Percentiles rank a stretch among this genome's conserved stretches.
Evolutionary conservation across 176 grass and related monocot species (phyloP).

Genomic region (Tillandsia leiboldiana): DNA sequence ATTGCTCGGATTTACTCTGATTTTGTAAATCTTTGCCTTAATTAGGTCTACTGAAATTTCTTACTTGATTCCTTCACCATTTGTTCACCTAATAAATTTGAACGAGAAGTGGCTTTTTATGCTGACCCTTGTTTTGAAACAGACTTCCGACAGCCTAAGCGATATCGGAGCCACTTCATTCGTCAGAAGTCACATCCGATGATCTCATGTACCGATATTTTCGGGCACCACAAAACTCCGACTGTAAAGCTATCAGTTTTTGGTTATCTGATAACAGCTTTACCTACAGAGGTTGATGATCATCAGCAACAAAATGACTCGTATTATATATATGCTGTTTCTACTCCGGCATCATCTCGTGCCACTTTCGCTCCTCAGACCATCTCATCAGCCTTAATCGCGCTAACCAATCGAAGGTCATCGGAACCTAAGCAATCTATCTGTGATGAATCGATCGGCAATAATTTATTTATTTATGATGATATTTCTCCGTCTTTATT

Average conservation of each 20-base stretch:
- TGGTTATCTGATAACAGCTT: no score
- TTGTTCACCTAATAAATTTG: background rate
- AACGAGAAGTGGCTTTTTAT: background rate
- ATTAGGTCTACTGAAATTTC: background rate
- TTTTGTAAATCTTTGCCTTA: no score
- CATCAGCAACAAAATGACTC: background rate
- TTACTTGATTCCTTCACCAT: background rate
- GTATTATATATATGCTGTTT: background rate
- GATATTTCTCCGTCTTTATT: background rate
- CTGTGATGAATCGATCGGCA: conserved; percentile 12
- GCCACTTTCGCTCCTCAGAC: no score
- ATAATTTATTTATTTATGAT: background rate
- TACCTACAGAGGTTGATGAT: background rate
- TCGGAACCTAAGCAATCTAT: background rate
- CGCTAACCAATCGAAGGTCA: no score
- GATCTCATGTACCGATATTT: conserved; percentile 18
- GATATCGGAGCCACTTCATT: conserved; percentile 80
- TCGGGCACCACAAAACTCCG: background rate
- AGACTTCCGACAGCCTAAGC: conserved; percentile 77
- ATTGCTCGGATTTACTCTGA: no score
- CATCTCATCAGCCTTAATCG: no score
- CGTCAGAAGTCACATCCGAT: conserved; percentile 86
- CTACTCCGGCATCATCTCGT: background rate
- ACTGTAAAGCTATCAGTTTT: conserved; percentile 14
- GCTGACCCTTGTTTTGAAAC: background rate